Evolutionary conservation across 176 grass and related monocot species (phyloP).

Genomic region (Otatea glauca): DNA sequence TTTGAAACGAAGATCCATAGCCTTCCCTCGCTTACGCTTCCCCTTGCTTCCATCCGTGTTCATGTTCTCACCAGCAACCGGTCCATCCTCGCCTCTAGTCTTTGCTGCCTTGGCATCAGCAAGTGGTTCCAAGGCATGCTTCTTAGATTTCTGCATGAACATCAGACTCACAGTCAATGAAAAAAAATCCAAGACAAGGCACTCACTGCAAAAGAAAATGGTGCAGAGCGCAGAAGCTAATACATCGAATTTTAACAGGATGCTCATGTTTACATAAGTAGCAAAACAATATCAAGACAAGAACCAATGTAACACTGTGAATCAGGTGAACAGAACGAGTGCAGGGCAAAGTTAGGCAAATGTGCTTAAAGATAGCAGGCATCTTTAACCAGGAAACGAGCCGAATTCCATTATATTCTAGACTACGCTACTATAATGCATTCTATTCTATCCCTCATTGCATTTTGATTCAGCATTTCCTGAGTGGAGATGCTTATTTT

Average conservation of each 20-base stretch:
- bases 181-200: neutral
- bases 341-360: neutral
- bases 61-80: neutral
- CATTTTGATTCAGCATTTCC: neutral
- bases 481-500: neutral
- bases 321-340: neutral
- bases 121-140: neutral
- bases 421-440: too few species aligned
- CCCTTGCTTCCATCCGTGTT: slow-evolving; percentile 34
- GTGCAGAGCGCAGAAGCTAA: neutral
- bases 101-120: slow-evolving; percentile 16
- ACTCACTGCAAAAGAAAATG: neutral
- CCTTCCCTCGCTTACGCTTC: slow-evolving; percentile 57
- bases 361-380: neutral
- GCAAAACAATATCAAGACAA: neutral
- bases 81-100: slow-evolving; percentile 16
- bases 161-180: neutral
- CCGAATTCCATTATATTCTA: neutral
- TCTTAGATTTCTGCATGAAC: slow-evolving; percentile 48
- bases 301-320: neutral
- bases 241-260: neutral
- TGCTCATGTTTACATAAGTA: neutral
- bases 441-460: neutral
- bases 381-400: slow-evolving; percentile 2
- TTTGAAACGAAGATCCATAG: slow-evolving; percentile 76